Conservation (phyloP, 805 yeast species). For the Metschnikowia kofuensis region DNA sequence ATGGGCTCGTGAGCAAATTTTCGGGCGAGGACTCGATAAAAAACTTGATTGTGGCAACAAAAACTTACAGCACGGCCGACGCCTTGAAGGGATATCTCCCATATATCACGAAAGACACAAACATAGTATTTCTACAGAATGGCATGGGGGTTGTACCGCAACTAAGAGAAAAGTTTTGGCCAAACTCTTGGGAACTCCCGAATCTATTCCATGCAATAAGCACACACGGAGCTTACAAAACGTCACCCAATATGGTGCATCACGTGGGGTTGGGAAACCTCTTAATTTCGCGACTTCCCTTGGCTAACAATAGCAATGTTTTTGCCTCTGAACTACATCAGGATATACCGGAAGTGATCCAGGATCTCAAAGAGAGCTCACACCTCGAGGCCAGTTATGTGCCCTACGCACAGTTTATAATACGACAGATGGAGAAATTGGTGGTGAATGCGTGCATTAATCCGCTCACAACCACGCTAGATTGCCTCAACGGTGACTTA, state of each 20-base stretch:
- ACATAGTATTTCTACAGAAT: slow-evolving; percentile 72
- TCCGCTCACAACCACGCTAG: slow-evolving; percentile 73
- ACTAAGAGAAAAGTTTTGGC: slow-evolving; percentile 55
- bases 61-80: slow-evolving; percentile 66
- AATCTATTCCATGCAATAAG: slow-evolving; percentile 69
- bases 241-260: slow-evolving; percentile 26
- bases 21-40: slow-evolving; percentile 31
- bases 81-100: slow-evolving; percentile 59
- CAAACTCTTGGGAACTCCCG: slow-evolving; percentile 45
- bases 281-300: slow-evolving; percentile 56
- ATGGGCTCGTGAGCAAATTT: slow-evolving; percentile 16
- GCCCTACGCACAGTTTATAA: slow-evolving; percentile 44
- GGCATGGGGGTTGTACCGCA: slow-evolving; percentile 73
- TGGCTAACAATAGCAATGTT: background rate
- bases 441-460: slow-evolving; percentile 81
- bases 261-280: slow-evolving; percentile 77
- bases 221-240: slow-evolving; percentile 76
- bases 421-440: slow-evolving; percentile 69
- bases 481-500: slow-evolving; percentile 77
- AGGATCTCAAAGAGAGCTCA: slow-evolving; percentile 21
- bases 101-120: slow-evolving; percentile 47
- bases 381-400: slow-evolving; percentile 27
- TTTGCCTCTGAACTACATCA: background rate
- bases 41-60: slow-evolving; percentile 72
- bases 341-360: slow-evolving; percentile 20